Evolutionary conservation across 2,329 filamentous ascomycete genomes (phyloP), one percentile per base, ranked within the genome.

Genomic region (Tolypocladium endophyticum): DNA sequence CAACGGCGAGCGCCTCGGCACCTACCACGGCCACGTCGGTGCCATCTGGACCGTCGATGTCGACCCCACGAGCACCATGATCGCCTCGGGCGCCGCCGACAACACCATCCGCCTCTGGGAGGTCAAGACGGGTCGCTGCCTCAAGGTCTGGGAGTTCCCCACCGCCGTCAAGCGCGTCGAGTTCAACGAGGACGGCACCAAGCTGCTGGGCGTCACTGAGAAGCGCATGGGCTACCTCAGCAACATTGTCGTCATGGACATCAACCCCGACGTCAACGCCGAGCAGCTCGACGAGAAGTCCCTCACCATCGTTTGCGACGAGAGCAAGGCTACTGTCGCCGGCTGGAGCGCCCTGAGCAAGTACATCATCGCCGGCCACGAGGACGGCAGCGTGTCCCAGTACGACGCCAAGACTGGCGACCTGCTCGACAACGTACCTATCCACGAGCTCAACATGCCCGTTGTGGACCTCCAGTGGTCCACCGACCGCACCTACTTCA

Each of bases 81-180:
- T 97, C 72, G 94, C 93, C 72, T 95, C 90, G 63, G 94, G 94
- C 70, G 94, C 92, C 69, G 94, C 94, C 76, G 94, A 99, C 81
- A 97, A 97, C 83, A 97, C 93, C 53, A 93, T 99, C 77, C 87
- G 92, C 71, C 83, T 99, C 70, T 99, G 94, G 94, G 92, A 99
- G 73, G 84, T 97, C 74, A 89, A 92, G 83, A 89, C 89, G 20
- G 94, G 94, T 73, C 90, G 90, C 74, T 88, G 90, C 73, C 84
- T 99, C 71, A 97, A 97, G 87, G 90, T 89, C 60, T 99, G 94
- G 94, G 92, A 99, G 68, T 97, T 97, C 79, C 87, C 89, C 62
- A 97, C 94, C 53, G 92, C 92, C 65, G 91, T 99, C 76, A 97
- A 99, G 86, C 87, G 94, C 70, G 92, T 96, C 74, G 93, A 97